Evolutionary conservation across 257 asterid genomes (phyloP), one percentile per base, ranked within the genome.

Genomic region (Linderniella brevidens): DNA sequence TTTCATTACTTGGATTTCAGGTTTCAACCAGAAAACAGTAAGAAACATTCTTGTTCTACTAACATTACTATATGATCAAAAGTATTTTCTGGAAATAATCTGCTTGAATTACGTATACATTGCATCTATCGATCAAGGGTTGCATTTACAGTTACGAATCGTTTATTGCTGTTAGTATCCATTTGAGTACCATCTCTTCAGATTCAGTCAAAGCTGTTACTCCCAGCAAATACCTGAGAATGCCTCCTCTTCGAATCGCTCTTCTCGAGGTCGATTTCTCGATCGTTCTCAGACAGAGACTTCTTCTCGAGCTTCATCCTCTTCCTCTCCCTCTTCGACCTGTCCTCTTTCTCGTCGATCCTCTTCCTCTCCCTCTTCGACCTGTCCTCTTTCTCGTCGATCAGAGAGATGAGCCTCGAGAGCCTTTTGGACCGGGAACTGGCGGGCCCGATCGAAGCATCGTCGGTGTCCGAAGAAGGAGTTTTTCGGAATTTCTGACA

Each of bases 271-370:
- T 59, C 65, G 11, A 35, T 61, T 46, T 50, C 78, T 8, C 54
- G 48, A 12, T 35, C 59, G 48, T 47, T 65, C 1, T 54, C 74
- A 0, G 71, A 64, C 37, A 58, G n/a, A 1, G 74, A 57, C 45
- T 46, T 50, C 45, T 46, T 50, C 39, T 79, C 87, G 0, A 76
- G 49, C 72, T 79, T 87, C 63, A 95, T 72, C 38, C 92, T 57
- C 53, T 81, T 85, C 0, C 57, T 62, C 1, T 73, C 78, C 6
- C 90, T 53, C 38, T 54, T 60, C 0, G 88, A 76, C 8, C 15
- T 60, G 37, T 75, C 95, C 41, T 66, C 66, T 49, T 80, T 83
- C 32, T 25, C 32, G 6, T 25, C 32, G 25, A 82, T 76, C 11
- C 92, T 57, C 53, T 81, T 85, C 0, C 57, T 62, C 1, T 73